Evolutionary conservation across 495 filamentous ascomycete genomes (phyloP).

Genomic region (Aspergillus avenaceus): DNA sequence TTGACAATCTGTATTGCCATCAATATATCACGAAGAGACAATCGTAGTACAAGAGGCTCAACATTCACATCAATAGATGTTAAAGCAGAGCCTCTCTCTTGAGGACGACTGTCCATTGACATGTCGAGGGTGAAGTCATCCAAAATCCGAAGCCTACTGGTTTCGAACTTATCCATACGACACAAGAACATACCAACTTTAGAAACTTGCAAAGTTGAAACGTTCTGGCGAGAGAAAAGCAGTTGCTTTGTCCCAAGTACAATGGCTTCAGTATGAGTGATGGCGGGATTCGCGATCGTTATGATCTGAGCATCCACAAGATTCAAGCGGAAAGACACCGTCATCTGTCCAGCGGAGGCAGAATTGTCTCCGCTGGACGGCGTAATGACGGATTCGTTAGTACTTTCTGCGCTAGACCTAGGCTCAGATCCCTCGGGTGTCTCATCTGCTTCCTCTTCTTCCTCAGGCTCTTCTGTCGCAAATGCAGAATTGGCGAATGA

Average conservation of each 20-base stretch:
- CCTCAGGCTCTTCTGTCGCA: slow-evolving; percentile 53
- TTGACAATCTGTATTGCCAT: slow-evolving; percentile 89
- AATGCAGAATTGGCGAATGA: slow-evolving; percentile 70
- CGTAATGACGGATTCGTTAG: slow-evolving; percentile 25
- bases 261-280: slow-evolving; percentile 87
- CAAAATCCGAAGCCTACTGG: slow-evolving; percentile 78
- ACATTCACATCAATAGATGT: slow-evolving; percentile 83
- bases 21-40: slow-evolving; percentile 91
- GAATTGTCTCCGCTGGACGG: slow-evolving; percentile 18
- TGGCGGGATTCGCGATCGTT: slow-evolving; percentile 88
- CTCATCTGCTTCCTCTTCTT: slow-evolving; percentile 53
- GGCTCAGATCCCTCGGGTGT: slow-evolving; percentile 57
- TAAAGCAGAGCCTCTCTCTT: slow-evolving; percentile 60
- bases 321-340: slow-evolving; percentile 85
- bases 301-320: slow-evolving; percentile 95
- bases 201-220: slow-evolving; percentile 84
- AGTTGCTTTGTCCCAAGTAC: slow-evolving; percentile 93
- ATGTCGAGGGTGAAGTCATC: slow-evolving; percentile 92
- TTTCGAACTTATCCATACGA: slow-evolving; percentile 95
- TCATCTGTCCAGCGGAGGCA: slow-evolving; percentile 52
- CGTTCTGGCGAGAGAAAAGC: slow-evolving; percentile 88
- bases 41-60: slow-evolving; percentile 85
- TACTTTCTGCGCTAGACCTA: slow-evolving; percentile 45
- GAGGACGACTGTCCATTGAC: slow-evolving; percentile 73
- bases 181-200: slow-evolving; percentile 98